Conservation (phyloP, 2,329 filamentous ascomycete species). For the Colletotrichum falcatum region DNA sequence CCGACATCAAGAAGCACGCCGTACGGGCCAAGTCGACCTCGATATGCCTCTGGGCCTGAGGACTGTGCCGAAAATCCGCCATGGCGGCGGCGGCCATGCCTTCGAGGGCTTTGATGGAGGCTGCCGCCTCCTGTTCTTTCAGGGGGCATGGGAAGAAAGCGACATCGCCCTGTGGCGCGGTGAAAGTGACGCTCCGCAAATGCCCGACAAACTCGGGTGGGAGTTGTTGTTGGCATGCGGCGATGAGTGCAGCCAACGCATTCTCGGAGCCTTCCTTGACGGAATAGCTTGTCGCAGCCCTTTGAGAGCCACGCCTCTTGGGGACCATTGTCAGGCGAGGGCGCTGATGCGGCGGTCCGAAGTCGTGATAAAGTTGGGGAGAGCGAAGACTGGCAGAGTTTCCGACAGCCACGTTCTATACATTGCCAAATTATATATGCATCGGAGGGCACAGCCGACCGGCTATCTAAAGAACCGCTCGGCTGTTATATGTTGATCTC, state of each 20-base stretch:
- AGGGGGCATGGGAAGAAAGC: constrained; percentile 56
- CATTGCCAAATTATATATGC: constrained; percentile 34
- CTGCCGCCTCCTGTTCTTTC: constrained; percentile 54
- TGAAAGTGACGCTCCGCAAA: constrained; percentile 48
- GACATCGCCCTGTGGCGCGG: constrained; percentile 47
- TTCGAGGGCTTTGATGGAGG: constrained; percentile 69
- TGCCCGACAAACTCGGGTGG: constrained; percentile 48
- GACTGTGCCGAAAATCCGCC: constrained; percentile 65
- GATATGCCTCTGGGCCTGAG: constrained; percentile 53
- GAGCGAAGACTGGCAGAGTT: constrained; percentile 18
- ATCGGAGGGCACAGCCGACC: constrained; percentile 13
- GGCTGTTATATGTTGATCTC: constrained; percentile 28
- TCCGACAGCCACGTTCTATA: constrained; percentile 34
- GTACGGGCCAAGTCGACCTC: constrained; percentile 65
- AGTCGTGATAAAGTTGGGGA: constrained; percentile 5
- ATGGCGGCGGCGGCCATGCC: constrained; percentile 70
- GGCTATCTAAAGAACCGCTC: constrained; percentile 4
- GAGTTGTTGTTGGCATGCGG: constrained; percentile 47
- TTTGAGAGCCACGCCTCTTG: constrained; percentile 29
- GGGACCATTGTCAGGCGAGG: constrained; percentile 30
- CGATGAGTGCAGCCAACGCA: constrained; percentile 47
- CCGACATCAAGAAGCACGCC: constrained; percentile 68
- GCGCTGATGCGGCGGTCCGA: background rate
- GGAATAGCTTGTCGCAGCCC: constrained; percentile 44
- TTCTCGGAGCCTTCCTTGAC: constrained; percentile 48